Evolutionary conservation across 1,284 basidiomycete genomes (phyloP).

Genomic region (Austroboletus niveus): DNA sequence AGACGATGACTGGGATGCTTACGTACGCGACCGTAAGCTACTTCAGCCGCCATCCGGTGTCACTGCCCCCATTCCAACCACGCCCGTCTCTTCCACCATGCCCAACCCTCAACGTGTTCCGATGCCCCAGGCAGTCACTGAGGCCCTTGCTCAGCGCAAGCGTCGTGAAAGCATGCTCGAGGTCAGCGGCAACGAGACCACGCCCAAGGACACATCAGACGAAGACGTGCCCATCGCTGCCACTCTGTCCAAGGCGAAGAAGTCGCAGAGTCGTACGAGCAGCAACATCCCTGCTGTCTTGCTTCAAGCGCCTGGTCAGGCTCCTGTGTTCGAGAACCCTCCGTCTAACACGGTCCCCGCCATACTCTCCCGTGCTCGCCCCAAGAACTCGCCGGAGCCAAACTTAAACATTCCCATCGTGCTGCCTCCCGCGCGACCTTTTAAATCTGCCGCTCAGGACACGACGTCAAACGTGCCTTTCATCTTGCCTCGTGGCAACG

Average conservation of each 20-base stretch:
- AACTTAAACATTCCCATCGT: slow-evolving; percentile 30
- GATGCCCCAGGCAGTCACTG: slow-evolving; percentile 67
- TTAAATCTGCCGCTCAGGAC: slow-evolving; percentile 21
- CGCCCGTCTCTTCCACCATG: slow-evolving; percentile 42
- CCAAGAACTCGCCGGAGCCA: slow-evolving; percentile 26
- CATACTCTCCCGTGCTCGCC: slow-evolving; percentile 64
- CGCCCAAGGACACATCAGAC: slow-evolving; percentile 30
- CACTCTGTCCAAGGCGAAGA: slow-evolving; percentile 32
- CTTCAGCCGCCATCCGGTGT: slow-evolving; percentile 79
- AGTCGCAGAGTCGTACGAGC: slow-evolving; percentile 36
- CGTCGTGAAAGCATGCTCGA: slow-evolving; percentile 57
- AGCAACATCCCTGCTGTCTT: slow-evolving; percentile 47
- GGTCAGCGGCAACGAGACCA: slow-evolving; percentile 39
- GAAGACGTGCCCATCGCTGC: slow-evolving; percentile 57
- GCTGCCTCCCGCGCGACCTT: slow-evolving; percentile 26
- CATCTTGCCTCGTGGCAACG: slow-evolving; percentile 33
- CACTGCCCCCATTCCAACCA: slow-evolving; percentile 67
- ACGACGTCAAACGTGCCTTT: slow-evolving; percentile 21
- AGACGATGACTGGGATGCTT: slow-evolving; percentile 73
- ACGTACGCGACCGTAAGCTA: slow-evolving; percentile 75
- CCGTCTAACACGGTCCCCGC: slow-evolving; percentile 37
- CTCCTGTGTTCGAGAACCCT: slow-evolving; percentile 27
- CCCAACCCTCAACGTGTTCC: slow-evolving; percentile 41
- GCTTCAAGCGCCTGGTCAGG: slow-evolving; percentile 58
- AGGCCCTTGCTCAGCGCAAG: slow-evolving; percentile 67